Evolutionary conservation across 345 rosid species (phyloP), one percentile per base, ranked within the genome.

Genomic region (Noccaea caerulescens): DNA sequence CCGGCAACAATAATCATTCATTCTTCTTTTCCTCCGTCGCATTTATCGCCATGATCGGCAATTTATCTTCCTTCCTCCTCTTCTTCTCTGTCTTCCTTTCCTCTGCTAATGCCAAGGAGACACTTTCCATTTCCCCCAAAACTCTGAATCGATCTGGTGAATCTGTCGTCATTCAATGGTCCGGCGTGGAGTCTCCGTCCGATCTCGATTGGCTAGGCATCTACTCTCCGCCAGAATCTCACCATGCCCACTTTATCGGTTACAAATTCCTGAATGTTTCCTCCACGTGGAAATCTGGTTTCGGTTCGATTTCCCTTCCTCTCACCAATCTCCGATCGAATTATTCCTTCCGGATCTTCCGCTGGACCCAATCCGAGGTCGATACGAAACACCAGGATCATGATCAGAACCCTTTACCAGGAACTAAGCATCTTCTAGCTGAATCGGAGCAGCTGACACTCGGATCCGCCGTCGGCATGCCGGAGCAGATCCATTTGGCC

Each of bases 311-410:
- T 55, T 81, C 92, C 7, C 46, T 91, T 8, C 91, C 96, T 52
- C 34, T 93, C 11, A 84, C 87, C 75, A 84, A 83, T 68, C 92
- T 88, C 85, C 85, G 97, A 43, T 82, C 90, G 45, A 82, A 85
- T 20, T 90, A 90, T 82, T 30, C 97, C 9, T 93, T 93, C 80
- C 84, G 98, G 72, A 86, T 93, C 84, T 93, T 93, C 86, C 89
- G 87, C 0, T 93, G 97, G 98, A 73, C 80, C 13, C 78, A 82
- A 58, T 72, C 86, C 8, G 93, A 88, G 81, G 43, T 93, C 61
- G 71, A 93, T 61, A 71, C 72, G 11, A 83, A 80, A 11, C 79
- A 62, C 25, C 75, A 55, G 12, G 97, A 90, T 72, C 91, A 93
- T 46, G 98, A 93, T 25, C 86, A 83, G 59, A 90, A 93, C 66